Base-by-base conservation (phyloP, 306 rosid species). In the Cucurbita argyrosperma region DNA sequence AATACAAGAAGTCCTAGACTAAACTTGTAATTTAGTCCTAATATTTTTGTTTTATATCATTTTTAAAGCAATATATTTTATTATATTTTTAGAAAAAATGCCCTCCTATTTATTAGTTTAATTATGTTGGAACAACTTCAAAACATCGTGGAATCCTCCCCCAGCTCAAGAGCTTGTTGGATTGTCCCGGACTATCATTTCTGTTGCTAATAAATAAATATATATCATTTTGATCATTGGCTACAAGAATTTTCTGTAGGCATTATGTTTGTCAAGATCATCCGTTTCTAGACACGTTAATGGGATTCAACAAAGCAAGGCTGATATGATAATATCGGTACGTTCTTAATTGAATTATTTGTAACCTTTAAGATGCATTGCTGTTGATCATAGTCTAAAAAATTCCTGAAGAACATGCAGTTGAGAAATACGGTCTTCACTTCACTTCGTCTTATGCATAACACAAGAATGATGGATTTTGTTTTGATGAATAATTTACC, bases 241-340 rank as follows among this genome's bases (percentile, higher is more conserved):
- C 51, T 57, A 55, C 35, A 16, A 37, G 19, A 71, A 19, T 67
- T 35, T 73, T 57, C 42, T 80, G 67, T 72, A 93, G 98, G 98
- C 98, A 76, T 87, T 94, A 37, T 89, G 98, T 76, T 77, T 84
- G 74, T 67, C 92, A 4, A 79, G 75, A 19, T 61, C 79, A 59
- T 52, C 85, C 3, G 69, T 63, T 77, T 6, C 80, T 50, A 82
- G 79, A 79, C 86, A 83, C 49, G 80, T 79, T 60, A 90, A 86
- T 77, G 98, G 98, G 83, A 80, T 94, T 76, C 76, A 76, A 8
- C 6, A 61, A 45, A 80, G 83, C 80, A 90, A 87, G 83, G 97
- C 95, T 74, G 86, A 79, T 82, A 83, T 94, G 94, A 90, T 94
- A 66, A 84, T 86, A 76, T 81, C 95, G 61, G 98, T 94, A 83